These are phyloP conservation scores for Xylariaceae sp. DNA, from an alignment of 2,329 filamentous ascomycete species.

Conservation along the genomic window DNA sequence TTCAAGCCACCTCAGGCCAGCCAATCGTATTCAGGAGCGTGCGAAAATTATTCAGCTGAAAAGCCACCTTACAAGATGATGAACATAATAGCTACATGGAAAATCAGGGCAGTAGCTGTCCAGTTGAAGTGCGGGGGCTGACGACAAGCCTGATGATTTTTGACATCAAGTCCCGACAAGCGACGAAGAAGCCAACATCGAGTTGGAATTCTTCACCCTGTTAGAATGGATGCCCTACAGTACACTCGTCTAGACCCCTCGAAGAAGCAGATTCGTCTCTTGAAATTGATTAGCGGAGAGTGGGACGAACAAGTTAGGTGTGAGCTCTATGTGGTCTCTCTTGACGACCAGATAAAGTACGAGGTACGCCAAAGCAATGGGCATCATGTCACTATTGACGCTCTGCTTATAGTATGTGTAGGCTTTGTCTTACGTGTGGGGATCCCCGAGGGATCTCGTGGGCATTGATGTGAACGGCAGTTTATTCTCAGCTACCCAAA, in stretches of 20 bases:
- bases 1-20: too few species aligned
- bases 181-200: not conserved
- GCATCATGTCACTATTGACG: not conserved
- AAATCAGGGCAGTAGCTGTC: too few species aligned
- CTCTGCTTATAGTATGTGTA: not conserved
- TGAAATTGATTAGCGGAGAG: slow-evolving; percentile 5
- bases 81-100: too few species aligned
- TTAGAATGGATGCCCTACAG: not conserved
- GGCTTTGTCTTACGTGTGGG: slow-evolving; percentile 23
- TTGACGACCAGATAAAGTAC: slow-evolving; percentile 14
- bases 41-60: too few species aligned
- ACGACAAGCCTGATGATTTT: too few species aligned
- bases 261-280: slow-evolving; percentile 14
- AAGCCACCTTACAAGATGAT: too few species aligned
- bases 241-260: slow-evolving; percentile 6
- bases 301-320: slow-evolving; percentile 18
- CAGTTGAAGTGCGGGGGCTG: too few species aligned
- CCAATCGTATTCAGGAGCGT: too few species aligned
- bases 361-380: not conserved
- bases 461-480: slow-evolving; percentile 13
- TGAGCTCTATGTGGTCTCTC: slow-evolving; percentile 8
- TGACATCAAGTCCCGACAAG: not conserved
- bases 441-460: slow-evolving; percentile 1
- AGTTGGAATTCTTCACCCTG: not conserved
- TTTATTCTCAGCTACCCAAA: slow-evolving; percentile 5